Evolutionary conservation across 176 grass and related monocot species (phyloP).

Genomic region (Rhynchospora pubera): DNA sequence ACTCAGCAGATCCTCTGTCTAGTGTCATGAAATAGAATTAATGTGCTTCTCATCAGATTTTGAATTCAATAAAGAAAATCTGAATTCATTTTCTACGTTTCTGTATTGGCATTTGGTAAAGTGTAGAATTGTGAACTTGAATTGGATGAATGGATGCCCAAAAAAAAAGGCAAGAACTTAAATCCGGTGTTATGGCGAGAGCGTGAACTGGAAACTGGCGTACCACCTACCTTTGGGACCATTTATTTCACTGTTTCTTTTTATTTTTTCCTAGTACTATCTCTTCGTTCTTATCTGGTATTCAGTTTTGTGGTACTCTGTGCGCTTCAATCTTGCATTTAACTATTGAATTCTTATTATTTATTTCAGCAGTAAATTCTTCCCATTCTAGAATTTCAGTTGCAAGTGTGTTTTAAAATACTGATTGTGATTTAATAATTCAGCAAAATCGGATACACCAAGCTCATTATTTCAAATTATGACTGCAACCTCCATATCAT

Average conservation of each 20-base stretch:
- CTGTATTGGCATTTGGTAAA: neutral
- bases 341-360: neutral
- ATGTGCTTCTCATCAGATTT: neutral
- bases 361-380: neutral
- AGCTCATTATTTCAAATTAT: neutral
- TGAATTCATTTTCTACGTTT: neutral
- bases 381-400: neutral
- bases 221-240: constrained; percentile 14
- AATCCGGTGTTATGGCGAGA: neutral
- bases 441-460: neutral
- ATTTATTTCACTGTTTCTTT: neutral
- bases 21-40: neutral
- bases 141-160: too few relatives aligned
- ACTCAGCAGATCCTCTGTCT: too few relatives aligned
- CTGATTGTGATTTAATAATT: too few relatives aligned
- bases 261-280: neutral
- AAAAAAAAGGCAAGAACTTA: neutral
- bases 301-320: neutral
- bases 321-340: neutral
- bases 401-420: neutral
- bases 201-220: neutral
- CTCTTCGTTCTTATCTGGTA: neutral
- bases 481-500: neutral
- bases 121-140: neutral
- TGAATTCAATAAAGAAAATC: neutral